These are phyloP conservation scores for Colletotrichum camelliae DNA, from an alignment of 2,329 filamentous ascomycete species.

Conservation along the genomic window DNA sequence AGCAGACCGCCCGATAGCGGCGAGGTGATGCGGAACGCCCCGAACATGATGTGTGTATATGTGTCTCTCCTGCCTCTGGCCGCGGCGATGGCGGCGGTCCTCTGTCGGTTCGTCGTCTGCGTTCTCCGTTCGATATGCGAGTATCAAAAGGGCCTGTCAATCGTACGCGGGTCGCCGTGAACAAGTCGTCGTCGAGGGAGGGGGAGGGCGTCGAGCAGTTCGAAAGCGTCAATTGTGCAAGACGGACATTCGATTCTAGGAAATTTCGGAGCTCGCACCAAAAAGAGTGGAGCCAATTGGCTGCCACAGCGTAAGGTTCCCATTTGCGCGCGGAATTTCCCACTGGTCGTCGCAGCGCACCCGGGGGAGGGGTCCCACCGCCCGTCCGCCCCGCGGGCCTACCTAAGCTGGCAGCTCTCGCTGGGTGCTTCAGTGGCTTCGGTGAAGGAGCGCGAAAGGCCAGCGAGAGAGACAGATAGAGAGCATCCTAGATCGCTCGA, in stretches of 20 bases:
- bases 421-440: neutral
- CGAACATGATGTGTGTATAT: constrained; percentile 69
- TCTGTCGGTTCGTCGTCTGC: neutral
- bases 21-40: constrained; percentile 80
- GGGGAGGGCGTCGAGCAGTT: neutral
- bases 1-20: constrained; percentile 80
- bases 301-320: neutral
- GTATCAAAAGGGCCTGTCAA: neutral
- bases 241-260: neutral
- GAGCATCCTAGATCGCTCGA: neutral
- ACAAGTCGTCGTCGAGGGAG: neutral
- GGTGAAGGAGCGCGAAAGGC: neutral
- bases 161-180: neutral
- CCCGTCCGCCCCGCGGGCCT: neutral
- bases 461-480: neutral
- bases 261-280: constrained; percentile 19
- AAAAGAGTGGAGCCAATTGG: neutral
- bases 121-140: too few species aligned
- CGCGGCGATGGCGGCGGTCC: neutral
- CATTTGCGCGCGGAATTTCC: constrained; percentile 12
- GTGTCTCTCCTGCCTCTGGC: neutral
- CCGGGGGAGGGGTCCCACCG: neutral
- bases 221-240: neutral
- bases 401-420: neutral
- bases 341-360: neutral